Percentiles rank a stretch among this genome's conserved stretches.
phyloP scores from a whole-genome alignment of 2,329 filamentous ascomycete genomes.

The Botrytis cinerea region DNA sequence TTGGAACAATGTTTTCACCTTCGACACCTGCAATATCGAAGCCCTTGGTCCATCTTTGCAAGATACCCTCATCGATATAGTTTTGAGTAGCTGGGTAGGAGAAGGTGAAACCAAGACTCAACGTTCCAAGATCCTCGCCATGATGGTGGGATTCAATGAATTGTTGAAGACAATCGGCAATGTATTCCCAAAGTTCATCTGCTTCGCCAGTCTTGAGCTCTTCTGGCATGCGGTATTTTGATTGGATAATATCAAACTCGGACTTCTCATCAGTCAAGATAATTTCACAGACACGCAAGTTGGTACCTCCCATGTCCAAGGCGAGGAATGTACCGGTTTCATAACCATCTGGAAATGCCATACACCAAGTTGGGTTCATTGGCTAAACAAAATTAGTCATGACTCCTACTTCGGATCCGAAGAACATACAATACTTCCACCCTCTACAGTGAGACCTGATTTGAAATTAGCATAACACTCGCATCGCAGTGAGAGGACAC shows the following conservation, averaged over 20 bases:
- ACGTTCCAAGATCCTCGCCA: slow-evolving; percentile 60
- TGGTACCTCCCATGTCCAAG: slow-evolving; percentile 95
- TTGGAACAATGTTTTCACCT: slow-evolving; percentile 84
- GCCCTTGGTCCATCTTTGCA: slow-evolving; percentile 97
- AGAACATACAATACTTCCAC: slow-evolving; percentile 82
- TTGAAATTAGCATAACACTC: slow-evolving; percentile 23
- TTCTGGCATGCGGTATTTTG: slow-evolving; percentile 92
- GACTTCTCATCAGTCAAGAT: slow-evolving; percentile 83
- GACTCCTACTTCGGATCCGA: slow-evolving; percentile 26
- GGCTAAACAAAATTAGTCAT: slow-evolving; percentile 56
- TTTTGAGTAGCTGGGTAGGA: slow-evolving; percentile 93
- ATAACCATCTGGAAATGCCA: slow-evolving; percentile 81
- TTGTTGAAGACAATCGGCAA: slow-evolving; percentile 87
- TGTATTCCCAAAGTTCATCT: slow-evolving; percentile 92
- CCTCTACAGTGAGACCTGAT: slow-evolving; percentile 77
- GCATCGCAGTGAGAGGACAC: neutral
- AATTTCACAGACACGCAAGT: slow-evolving; percentile 92
- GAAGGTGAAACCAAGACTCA: slow-evolving; percentile 92
- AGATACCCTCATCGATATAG: slow-evolving; percentile 87
- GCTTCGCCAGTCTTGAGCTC: slow-evolving; percentile 83
- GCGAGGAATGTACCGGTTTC: slow-evolving; percentile 88
- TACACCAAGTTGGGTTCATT: slow-evolving; percentile 98
- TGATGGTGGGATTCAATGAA: slow-evolving; percentile 87
- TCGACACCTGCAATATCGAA: slow-evolving; percentile 94
- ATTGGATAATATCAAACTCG: slow-evolving; percentile 92